Percentiles rank a stretch among this genome's conserved stretches.
phyloP scores from a whole-genome alignment of 257 asterid genomes.

The Catharanthus roseus region DNA sequence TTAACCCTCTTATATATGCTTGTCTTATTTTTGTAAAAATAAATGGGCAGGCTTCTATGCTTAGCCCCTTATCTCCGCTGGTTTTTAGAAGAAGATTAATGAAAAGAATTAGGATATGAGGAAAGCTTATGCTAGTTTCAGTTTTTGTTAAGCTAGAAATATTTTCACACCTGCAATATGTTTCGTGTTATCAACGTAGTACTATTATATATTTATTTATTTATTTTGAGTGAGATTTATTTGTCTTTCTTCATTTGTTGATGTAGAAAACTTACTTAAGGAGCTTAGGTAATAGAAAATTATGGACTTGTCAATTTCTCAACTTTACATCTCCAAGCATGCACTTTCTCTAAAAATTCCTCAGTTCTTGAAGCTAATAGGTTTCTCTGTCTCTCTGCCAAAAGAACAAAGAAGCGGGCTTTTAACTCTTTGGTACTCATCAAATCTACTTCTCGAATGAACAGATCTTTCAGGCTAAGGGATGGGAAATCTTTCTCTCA shows the following conservation, averaged over 20 bases:
- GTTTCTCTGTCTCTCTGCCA: too few relatives aligned
- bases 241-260: not conserved
- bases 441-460: too few relatives aligned
- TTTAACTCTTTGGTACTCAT: too few relatives aligned
- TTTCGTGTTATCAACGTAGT: not conserved
- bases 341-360: conserved; percentile 7
- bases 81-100: not conserved
- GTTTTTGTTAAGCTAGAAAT: not conserved
- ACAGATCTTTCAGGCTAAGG: too few relatives aligned
- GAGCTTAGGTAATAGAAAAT: conserved; percentile 80
- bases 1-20: not conserved
- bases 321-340: conserved; percentile 88
- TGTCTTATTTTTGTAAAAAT: not conserved
- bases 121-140: not conserved
- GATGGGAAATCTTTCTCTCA: too few relatives aligned
- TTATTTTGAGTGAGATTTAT: not conserved
- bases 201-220: not conserved
- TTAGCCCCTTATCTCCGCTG: not conserved
- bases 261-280: conserved; percentile 84
- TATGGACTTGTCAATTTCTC: conserved; percentile 74
- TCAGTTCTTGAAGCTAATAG: conserved; percentile 5
- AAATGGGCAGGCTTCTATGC: not conserved
- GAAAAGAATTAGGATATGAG: not conserved
- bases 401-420: too few relatives aligned
- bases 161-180: not conserved